Conservation (phyloP, 495 filamentous ascomycete species). For the Venustampulla echinocandica region DNA sequence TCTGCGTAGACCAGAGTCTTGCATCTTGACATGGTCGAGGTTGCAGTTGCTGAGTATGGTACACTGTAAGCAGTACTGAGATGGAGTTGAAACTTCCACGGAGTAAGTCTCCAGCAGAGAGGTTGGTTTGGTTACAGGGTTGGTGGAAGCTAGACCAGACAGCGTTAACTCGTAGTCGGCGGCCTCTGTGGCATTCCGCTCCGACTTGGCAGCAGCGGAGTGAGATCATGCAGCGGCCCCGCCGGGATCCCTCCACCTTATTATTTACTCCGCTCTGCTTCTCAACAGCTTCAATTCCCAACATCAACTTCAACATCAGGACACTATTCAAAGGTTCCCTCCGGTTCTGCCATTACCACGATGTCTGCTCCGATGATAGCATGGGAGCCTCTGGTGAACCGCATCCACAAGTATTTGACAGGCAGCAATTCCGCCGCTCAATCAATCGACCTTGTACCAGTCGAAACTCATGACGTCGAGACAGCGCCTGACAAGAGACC, state of each 20-base stretch:
- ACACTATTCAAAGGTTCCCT: neutral
- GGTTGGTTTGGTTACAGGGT: no score
- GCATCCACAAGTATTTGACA: conserved; percentile 26
- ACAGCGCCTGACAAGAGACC: conserved; percentile 66
- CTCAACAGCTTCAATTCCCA: conserved; percentile 18
- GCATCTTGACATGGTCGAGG: conserved; percentile 24
- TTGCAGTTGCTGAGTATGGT: neutral
- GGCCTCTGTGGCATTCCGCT: no score
- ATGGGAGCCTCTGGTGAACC: conserved; percentile 38
- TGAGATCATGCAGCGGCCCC: no score
- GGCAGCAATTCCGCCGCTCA: conserved; percentile 23
- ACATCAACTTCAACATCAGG: conserved; percentile 13
- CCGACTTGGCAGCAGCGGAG: no score
- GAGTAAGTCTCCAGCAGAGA: no score
- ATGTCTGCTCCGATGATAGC: conserved; percentile 39
- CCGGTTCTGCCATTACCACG: neutral
- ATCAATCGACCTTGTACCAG: conserved; percentile 55
- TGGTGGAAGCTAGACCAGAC: no score
- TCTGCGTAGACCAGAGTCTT: conserved; percentile 67
- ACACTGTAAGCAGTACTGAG: no score
- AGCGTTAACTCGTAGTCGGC: no score
- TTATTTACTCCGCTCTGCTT: no score
- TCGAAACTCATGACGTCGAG: conserved; percentile 71
- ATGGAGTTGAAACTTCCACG: no score
- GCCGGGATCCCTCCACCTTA: no score